Evolutionary conservation across 2,329 filamentous ascomycete genomes (phyloP).

Genomic region (Cyclaneusma minus): DNA sequence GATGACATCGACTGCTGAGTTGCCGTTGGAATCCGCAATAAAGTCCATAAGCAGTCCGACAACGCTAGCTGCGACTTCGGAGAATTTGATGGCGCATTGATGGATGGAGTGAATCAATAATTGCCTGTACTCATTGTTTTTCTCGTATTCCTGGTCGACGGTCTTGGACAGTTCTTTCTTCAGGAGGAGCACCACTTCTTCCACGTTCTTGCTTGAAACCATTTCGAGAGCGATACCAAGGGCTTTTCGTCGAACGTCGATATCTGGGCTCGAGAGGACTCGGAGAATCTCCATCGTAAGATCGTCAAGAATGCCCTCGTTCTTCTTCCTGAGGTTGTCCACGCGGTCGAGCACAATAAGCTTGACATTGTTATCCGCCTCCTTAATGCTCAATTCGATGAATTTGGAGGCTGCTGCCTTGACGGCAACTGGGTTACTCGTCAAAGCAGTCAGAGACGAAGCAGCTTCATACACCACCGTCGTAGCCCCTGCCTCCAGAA

Average conservation of each 20-base stretch:
- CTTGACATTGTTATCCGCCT: conserved; percentile 98
- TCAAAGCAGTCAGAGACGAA: conserved; percentile 83
- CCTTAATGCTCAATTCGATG: conserved; percentile 92
- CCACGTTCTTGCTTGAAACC: conserved; percentile 97
- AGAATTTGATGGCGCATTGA: conserved; percentile 97
- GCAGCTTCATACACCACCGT: conserved; percentile 97
- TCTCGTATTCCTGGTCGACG: conserved; percentile 96
- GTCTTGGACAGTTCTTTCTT: conserved; percentile 98
- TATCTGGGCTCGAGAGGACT: conserved; percentile 85
- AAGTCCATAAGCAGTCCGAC: conserved; percentile 98
- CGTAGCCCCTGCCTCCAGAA: conserved; percentile 81
- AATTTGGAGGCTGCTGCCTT: conserved; percentile 94
- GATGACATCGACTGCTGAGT: conserved; percentile 92
- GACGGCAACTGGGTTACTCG: conserved; percentile 91
- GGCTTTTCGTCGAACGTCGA: conserved; percentile 88
- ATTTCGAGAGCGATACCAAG: conserved; percentile 85
- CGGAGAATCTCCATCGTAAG: conserved; percentile 93
- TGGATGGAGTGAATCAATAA: conserved; percentile 95
- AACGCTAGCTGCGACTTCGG: conserved; percentile 90
- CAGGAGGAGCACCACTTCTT: conserved; percentile 86
- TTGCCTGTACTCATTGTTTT: conserved; percentile 90
- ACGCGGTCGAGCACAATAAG: conserved; percentile 94
- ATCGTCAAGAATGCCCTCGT: conserved; percentile 84
- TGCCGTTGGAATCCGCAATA: conserved; percentile 95
- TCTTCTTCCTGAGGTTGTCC: conserved; percentile 70